A percentile compares a stretch with the other conserved stretches of the same genome.
These are phyloP conservation scores for Trichoderma orchidacearum DNA, from an alignment of 495 filamentous ascomycete species.

Conservation along the genomic window DNA sequence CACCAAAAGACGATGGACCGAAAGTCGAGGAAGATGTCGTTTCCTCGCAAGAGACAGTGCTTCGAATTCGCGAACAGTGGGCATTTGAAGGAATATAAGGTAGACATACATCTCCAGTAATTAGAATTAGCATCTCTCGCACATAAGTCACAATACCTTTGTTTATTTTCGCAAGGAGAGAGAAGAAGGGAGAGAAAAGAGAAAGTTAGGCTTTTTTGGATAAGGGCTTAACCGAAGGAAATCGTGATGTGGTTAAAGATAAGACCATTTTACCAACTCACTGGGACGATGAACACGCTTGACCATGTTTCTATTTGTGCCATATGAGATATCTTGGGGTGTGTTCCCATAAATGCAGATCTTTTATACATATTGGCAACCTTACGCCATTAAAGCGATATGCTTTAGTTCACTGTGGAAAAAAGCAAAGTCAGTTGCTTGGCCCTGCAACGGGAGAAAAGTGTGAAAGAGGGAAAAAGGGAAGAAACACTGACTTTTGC, in stretches of 20 bases:
- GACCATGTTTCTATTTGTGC: too few species aligned
- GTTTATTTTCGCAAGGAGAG: background rate
- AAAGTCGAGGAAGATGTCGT: background rate
- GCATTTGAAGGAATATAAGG: background rate
- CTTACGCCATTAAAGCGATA: conserved; percentile 26
- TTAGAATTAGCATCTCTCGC: background rate
- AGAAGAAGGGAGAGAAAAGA: background rate
- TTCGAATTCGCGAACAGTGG: background rate
- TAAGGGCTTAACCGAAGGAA: too few species aligned
- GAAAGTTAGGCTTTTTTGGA: too few species aligned
- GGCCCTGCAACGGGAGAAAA: too few species aligned
- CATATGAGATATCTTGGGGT: background rate
- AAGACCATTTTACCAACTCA: too few species aligned
- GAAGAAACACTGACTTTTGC: conserved; percentile 20
- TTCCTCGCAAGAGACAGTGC: background rate
- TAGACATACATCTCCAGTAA: background rate
- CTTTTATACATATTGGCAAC: background rate
- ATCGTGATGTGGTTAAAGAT: too few species aligned
- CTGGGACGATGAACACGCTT: too few species aligned
- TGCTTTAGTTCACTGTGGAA: conserved; percentile 23
- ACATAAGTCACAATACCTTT: background rate
- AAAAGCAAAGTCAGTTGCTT: too few species aligned
- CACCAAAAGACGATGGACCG: too few species aligned
- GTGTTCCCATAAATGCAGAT: background rate
- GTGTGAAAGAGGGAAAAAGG: background rate